phyloP scores from a whole-genome alignment of 768 basidiomycete species.

The Coprinopsis sp. region DNA sequence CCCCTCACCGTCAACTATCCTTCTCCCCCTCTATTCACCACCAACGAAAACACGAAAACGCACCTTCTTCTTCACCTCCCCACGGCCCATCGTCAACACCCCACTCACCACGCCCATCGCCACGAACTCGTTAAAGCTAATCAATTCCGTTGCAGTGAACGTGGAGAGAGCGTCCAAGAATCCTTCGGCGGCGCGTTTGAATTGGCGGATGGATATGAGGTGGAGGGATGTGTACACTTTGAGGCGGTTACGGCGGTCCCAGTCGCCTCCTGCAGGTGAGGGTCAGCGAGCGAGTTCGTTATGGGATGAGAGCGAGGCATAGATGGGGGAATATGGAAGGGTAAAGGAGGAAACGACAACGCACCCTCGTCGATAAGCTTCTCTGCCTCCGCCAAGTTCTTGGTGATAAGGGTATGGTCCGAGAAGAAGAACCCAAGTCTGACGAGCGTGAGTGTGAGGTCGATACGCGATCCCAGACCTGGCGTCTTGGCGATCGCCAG shows the following conservation, averaged over 20 bases:
- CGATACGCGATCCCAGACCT: conserved; percentile 89
- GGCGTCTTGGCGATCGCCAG: conserved; percentile 88
- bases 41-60: conserved; percentile 1
- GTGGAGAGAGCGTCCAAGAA: conserved; percentile 90
- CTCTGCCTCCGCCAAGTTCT: conserved; percentile 75
- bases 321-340: too few species aligned
- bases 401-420: conserved; percentile 66
- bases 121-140: conserved; percentile 88
- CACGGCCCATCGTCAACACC: conserved; percentile 68
- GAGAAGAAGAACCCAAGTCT: conserved; percentile 89
- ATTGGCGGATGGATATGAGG: conserved; percentile 83
- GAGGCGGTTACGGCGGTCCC: conserved; percentile 94
- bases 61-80: conserved; percentile 91
- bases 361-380: too few species aligned
- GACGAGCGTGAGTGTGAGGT: conserved; percentile 84
- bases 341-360: conserved; percentile 21
- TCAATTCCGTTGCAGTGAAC: conserved; percentile 88
- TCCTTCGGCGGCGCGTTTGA: conserved; percentile 80
- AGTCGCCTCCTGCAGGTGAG: conserved; percentile 94
- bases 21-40: not conserved
- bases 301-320: too few species aligned
- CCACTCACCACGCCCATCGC: conserved; percentile 78
- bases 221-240: conserved; percentile 94
- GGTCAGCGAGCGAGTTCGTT: too few species aligned
- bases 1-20: too few species aligned